A percentile compares a stretch with the other conserved stretches of the same genome.
phyloP scores from a whole-genome alignment of 331 rosid species.

The Erythrophleum ivorense region DNA sequence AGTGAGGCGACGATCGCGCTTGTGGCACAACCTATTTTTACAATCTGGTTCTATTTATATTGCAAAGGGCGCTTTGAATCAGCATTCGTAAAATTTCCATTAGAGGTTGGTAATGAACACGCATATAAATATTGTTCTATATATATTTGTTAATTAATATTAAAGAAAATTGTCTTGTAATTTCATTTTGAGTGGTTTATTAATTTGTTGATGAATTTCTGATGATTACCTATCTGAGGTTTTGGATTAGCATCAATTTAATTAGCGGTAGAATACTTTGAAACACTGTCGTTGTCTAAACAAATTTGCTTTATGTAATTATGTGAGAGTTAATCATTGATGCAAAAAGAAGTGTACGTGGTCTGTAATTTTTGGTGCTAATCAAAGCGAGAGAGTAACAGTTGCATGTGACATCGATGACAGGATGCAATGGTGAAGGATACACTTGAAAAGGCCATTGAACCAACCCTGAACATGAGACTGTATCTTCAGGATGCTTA shows the following conservation, averaged over 20 bases:
- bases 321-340: background rate
- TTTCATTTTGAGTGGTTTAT: background rate
- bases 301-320: no score
- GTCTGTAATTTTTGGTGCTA: background rate
- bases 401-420: constrained; percentile 12
- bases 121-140: background rate
- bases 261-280: background rate
- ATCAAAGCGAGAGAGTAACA: background rate
- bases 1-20: constrained; percentile 57
- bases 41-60: constrained; percentile 76
- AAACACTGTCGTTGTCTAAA: no score
- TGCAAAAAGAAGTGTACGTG: background rate
- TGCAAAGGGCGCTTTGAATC: constrained; percentile 94
- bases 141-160: no score
- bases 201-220: background rate
- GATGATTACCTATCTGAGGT: background rate
- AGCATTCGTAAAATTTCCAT: constrained; percentile 69
- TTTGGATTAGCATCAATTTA: no score
- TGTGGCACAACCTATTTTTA: constrained; percentile 72
- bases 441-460: constrained; percentile 79
- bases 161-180: no score
- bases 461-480: constrained; percentile 76
- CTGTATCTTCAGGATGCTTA: constrained; percentile 75
- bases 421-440: constrained; percentile 98
- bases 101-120: constrained; percentile 63